Evolutionary conservation across 148 eudicot species (phyloP), one percentile per base, ranked within the genome.

Genomic region (Rhododendron ovatum): DNA sequence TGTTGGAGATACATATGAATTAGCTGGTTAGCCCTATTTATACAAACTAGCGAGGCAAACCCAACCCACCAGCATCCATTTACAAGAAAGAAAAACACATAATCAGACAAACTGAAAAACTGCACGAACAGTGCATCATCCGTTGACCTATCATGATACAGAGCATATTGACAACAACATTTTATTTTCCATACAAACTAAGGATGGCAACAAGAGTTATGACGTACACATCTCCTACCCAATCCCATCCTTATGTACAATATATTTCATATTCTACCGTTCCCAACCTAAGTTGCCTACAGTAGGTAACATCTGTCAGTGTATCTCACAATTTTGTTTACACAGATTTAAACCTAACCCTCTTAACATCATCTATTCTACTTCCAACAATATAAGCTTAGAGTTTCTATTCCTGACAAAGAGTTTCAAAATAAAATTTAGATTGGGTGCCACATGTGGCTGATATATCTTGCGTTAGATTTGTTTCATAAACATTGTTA

Each of bases 1-100:
- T 74, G 50, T 8, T 71, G 26, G 51, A 59, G 79, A 74, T 74
- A 47, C 86, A 84, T 47, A 48, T 84, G 63, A 48, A 50, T 35
- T 73, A 50, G 45, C 65, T 74, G 17, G 30, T 37, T 22, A 48
- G 55, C 67, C 65, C 76, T 35, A 48, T 37, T 18, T 33, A 48
- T 47, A 48, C n/a, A 47, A 84, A 69, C 11, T 26, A 35, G 26
- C 1, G 53, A 69, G 48, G 39, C 5, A 51, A 80, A 80, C 18
- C 18, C 65, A 80, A 80, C n/a, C 83, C 43, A 18, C 41, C 65
- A 79, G 7, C 12, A 80, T 50, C 18, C 37, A 80, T 35, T 3
- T 24, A 14, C 26, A 15, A 30, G 43, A 26, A 28, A 14, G 39
- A 17, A 5, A n/a, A 83, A 45, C 84, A 20, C 6, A 53, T 22